A percentile compares a stretch with the other conserved stretches of the same genome.
Evolutionary conservation across 2,329 filamentous ascomycete genomes (phyloP).

Genomic region (Colletotrichum chlorophyti): DNA sequence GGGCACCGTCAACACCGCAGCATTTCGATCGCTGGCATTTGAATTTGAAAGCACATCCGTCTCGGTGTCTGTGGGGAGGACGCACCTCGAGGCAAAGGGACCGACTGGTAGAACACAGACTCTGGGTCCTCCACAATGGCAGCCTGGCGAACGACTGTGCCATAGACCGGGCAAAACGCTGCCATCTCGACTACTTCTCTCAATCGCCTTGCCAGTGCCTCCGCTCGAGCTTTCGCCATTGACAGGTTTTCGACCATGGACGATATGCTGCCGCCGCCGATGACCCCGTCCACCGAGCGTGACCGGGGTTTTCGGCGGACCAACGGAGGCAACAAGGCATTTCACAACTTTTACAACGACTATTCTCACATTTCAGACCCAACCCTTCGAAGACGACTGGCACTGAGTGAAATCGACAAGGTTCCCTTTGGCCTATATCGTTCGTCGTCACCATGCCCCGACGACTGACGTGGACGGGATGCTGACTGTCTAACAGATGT

Average conservation of each 20-base stretch:
- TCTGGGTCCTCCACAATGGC: conserved; percentile 14
- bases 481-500: conserved; percentile 59
- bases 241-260: conserved; percentile 30
- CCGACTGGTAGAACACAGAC: not conserved
- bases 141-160: conserved; percentile 6
- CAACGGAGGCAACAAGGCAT: conserved; percentile 70
- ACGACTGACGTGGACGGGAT: too few relatives aligned
- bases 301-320: conserved; percentile 46
- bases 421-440: conserved; percentile 78
- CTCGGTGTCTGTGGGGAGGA: not conserved
- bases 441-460: conserved; percentile 35
- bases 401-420: conserved; percentile 81
- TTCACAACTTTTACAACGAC: conserved; percentile 78
- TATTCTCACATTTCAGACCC: conserved; percentile 72
- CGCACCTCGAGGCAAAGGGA: too few relatives aligned
- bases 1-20: too few relatives aligned
- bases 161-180: conserved; percentile 17
- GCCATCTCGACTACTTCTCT: conserved; percentile 4
- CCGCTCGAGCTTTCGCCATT: not conserved
- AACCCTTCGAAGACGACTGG: conserved; percentile 77
- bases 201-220: too few relatives aligned
- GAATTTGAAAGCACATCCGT: too few relatives aligned
- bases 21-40: too few relatives aligned
- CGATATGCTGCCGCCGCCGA: conserved; percentile 50
- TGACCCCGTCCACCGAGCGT: conserved; percentile 36